Conservation (phyloP, 768 basidiomycete genomes). For the Ephemerocybe angulata region DNA sequence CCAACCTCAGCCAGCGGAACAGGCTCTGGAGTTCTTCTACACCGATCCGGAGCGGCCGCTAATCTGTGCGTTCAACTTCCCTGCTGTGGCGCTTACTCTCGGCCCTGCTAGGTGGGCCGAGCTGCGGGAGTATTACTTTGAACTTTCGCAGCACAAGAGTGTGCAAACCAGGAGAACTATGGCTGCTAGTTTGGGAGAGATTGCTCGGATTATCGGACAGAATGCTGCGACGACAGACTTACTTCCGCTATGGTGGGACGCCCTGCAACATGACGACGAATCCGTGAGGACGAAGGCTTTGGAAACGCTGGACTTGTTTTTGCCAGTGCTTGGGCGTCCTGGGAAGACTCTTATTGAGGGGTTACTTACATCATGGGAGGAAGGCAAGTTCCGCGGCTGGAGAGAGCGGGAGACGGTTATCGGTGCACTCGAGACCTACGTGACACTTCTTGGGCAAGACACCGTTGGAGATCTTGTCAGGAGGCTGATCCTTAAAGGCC, state of each 20-base stretch:
- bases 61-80: constrained; percentile 87
- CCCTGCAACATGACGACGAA: constrained; percentile 53
- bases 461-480: constrained; percentile 46
- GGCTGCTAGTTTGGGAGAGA: constrained; percentile 84
- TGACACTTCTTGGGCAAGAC: constrained; percentile 31
- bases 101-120: constrained; percentile 73
- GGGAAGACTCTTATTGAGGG: constrained; percentile 43
- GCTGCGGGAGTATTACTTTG: constrained; percentile 63
- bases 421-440: constrained; percentile 50
- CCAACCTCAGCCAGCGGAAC: constrained; percentile 1
- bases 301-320: constrained; percentile 59
- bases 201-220: constrained; percentile 80
- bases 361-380: constrained; percentile 53
- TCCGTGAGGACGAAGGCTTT: constrained; percentile 71
- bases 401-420: constrained; percentile 73
- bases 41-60: constrained; percentile 70
- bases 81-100: constrained; percentile 82
- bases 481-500: constrained; percentile 52
- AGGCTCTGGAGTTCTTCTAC: constrained; percentile 42
- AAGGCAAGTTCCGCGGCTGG: constrained; percentile 64
- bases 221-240: constrained; percentile 67
- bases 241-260: constrained; percentile 65
- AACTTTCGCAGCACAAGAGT: constrained; percentile 57
- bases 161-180: constrained; percentile 72
- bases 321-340: constrained; percentile 48